Evolutionary conservation across 225 moss, liverwort and hornwort genomes (phyloP), one percentile per base, ranked within the genome.

Genomic region (Rhytidiadelphus loreus): DNA sequence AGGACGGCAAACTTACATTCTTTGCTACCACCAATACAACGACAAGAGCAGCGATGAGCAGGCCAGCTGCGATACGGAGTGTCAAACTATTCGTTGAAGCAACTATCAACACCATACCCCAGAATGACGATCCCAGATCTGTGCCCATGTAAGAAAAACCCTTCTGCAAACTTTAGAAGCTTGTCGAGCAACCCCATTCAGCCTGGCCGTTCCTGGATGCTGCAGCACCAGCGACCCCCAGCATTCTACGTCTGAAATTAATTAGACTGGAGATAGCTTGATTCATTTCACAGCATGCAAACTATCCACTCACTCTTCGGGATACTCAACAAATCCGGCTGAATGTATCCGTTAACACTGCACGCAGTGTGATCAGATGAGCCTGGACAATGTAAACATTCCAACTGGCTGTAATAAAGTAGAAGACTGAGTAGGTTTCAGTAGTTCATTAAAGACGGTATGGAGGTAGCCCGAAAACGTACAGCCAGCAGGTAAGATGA

Each of bases 401-500:
- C 53, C 66, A 82, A 87, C 46, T 41, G 59, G 57, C 28, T 29
- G 64, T 12, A 64, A 55, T n/a, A 68, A 76, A 50, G 44, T 68
- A 80, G 37, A 91, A 68, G 33, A 69, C 61, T 55, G 41, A 39
- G 69, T 68, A 76, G 62, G 80, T 63, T 77, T 60, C 82, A 82
- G 85, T 26, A 83, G 24, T 87, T 88, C 43, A 30, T 70, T 80
- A 77, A 77, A 84, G 48, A 82, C 32, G 69, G 77, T 64, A 74
- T 58, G 80, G 83, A 87, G 83, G 71, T 87, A 60, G 85, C 69
- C 74, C 55, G 58, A 64, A 55, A 88, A 89, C 96, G 91, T 95
- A 98, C 98, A 99, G 92, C 99, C 99, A 87, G 99, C 99, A 64
- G 99, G 99, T 93, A 99, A 90, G 90, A 99, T 99, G 91, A 94